Percentiles rank a stretch among this genome's conserved stretches.
Evolutionary conservation across 2,329 filamentous ascomycete species (phyloP).

Genomic region (Arthrobotrys megalospora): DNA sequence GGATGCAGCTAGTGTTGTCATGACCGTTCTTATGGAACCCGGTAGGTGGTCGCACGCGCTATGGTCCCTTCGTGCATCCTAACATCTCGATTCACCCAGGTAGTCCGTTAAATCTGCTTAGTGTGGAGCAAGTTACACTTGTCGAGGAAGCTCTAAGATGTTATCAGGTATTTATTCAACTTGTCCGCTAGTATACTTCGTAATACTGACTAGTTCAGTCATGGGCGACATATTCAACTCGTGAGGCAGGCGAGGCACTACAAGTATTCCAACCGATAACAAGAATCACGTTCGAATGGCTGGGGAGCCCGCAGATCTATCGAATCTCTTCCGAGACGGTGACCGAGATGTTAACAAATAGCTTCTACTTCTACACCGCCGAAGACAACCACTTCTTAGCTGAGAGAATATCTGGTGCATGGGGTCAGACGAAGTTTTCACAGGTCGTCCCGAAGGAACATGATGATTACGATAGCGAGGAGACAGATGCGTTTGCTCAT

Average conservation of each 20-base stretch:
- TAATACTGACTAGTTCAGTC: conserved; percentile 69
- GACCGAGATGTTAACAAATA: conserved; percentile 77
- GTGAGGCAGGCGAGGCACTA: conserved; percentile 48
- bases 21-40: conserved; percentile 54
- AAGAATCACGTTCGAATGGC: conserved; percentile 67
- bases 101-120: conserved; percentile 59
- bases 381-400: conserved; percentile 74
- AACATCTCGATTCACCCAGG: conserved; percentile 55
- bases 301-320: conserved; percentile 75
- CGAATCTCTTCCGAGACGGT: conserved; percentile 51
- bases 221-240: conserved; percentile 79
- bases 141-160: conserved; percentile 75
- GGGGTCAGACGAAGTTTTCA: conserved; percentile 74
- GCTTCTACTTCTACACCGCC: conserved; percentile 75
- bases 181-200: conserved; percentile 62
- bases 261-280: conserved; percentile 60
- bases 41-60: conserved; percentile 34
- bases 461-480: conserved; percentile 70
- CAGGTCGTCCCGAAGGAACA: conserved; percentile 74
- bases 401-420: conserved; percentile 74
- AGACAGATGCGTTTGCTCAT: conserved; percentile 77
- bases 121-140: conserved; percentile 63
- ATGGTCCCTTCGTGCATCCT: conserved; percentile 1
- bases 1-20: conserved; percentile 68
- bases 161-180: conserved; percentile 71